phyloP scores from a whole-genome alignment of 495 filamentous ascomycete genomes.

The Amorphotheca resinae region DNA sequence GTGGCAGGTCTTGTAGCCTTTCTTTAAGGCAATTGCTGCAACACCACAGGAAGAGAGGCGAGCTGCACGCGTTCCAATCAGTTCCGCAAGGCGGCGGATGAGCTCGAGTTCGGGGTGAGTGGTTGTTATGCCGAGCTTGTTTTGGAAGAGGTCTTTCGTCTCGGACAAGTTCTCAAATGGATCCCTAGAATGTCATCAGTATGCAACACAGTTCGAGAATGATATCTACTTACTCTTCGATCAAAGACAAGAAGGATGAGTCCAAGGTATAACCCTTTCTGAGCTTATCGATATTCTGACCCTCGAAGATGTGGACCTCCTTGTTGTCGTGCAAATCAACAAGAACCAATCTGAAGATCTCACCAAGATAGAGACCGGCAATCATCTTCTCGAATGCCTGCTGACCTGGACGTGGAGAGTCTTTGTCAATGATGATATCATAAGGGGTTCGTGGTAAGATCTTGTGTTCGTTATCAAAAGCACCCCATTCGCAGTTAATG shows the following conservation, averaged over 20 bases:
- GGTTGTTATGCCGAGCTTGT: conserved; percentile 53
- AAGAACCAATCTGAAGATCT: conserved; percentile 84
- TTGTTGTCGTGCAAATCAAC: conserved; percentile 72
- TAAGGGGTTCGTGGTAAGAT: conserved; percentile 80
- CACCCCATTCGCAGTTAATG: conserved; percentile 99
- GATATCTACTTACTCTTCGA: conserved; percentile 56
- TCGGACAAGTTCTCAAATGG: conserved; percentile 89
- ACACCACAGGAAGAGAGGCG: conserved; percentile 89
- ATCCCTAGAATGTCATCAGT: conserved; percentile 38
- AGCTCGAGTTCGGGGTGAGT: conserved; percentile 72
- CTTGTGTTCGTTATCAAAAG: conserved; percentile 93
- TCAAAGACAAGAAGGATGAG: conserved; percentile 86
- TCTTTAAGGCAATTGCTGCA: conserved; percentile 92
- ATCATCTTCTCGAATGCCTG: conserved; percentile 99
- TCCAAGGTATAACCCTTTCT: conserved; percentile 77
- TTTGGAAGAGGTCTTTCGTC: conserved; percentile 65
- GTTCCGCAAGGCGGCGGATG: conserved; percentile 72
- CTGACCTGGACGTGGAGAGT: conserved; percentile 88
- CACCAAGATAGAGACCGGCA: conserved; percentile 87
- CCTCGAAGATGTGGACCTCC: conserved; percentile 65
- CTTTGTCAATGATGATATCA: conserved; percentile 79
- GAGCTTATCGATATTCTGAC: conserved; percentile 67
- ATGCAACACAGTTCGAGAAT: not conserved
- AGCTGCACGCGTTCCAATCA: conserved; percentile 89
- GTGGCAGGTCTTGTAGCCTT: conserved; percentile 74